Conservation (phyloP, 345 rosid species). For the Eucalyptus rudis region DNA sequence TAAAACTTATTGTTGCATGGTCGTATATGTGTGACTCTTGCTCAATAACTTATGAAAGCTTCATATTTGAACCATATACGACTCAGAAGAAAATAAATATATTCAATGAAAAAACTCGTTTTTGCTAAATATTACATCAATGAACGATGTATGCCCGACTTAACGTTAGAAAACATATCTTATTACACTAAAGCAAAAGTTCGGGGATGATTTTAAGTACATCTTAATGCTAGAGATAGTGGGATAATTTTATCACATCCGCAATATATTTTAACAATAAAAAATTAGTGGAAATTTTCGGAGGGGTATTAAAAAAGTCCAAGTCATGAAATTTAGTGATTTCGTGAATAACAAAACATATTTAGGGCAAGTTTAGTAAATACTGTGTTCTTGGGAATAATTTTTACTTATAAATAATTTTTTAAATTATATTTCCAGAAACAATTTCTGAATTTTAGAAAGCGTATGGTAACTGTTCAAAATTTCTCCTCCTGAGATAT, state of each 20-base stretch:
- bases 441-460: too few relatives aligned
- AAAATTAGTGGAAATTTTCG: not conserved
- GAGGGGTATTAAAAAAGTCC: not conserved
- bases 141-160: not conserved
- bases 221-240: not conserved
- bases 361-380: too few relatives aligned
- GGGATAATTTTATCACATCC: too few relatives aligned
- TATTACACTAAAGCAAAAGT: too few relatives aligned
- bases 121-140: too few relatives aligned
- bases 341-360: not conserved
- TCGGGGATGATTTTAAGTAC: too few relatives aligned
- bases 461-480: fast-evolving
- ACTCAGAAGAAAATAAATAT: not conserved
- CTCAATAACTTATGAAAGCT: not conserved
- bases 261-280: not conserved
- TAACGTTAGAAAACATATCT: too few relatives aligned
- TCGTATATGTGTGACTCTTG: not conserved
- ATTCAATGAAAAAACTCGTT: too few relatives aligned
- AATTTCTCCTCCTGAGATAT: too few relatives aligned
- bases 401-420: too few relatives aligned
- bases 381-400: fast-evolving
- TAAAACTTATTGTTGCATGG: not conserved
- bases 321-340: not conserved
- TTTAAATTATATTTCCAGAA: fast-evolving
- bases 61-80: too few relatives aligned